Evolutionary conservation across 257 asterid species (phyloP).

Genomic region (Solanum lignicaule): DNA sequence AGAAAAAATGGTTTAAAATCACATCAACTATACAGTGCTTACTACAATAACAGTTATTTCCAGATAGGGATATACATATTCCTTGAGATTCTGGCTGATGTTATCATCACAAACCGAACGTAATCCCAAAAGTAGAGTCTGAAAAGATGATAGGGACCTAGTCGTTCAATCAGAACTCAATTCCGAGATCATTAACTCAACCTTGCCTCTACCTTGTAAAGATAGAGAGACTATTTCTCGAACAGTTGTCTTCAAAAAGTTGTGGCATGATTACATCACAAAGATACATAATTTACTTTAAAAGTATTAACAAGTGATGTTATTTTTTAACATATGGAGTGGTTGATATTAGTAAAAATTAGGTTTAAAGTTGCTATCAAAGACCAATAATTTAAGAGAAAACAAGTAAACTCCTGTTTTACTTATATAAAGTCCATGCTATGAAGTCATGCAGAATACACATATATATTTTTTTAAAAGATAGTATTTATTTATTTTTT

Average conservation of each 20-base stretch:
- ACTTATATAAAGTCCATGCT: background rate
- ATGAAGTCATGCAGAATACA: background rate
- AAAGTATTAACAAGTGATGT: background rate
- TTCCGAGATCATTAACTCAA: background rate
- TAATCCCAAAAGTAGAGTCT: background rate
- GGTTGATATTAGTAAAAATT: background rate
- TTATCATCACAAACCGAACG: background rate
- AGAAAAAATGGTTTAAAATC: background rate
- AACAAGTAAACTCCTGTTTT: background rate
- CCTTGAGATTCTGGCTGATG: background rate
- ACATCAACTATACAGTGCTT: background rate
- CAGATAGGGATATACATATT: background rate
- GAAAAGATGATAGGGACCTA: background rate
- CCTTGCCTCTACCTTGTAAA: background rate
- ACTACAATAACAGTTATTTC: background rate
- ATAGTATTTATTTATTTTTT: background rate
- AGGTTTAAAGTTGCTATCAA: background rate
- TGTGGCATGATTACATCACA: background rate
- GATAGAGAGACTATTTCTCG: fast-evolving
- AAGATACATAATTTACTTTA: background rate
- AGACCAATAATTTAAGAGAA: background rate
- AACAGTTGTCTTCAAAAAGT: background rate
- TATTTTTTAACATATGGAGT: background rate
- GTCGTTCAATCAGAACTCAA: background rate
- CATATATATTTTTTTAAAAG: background rate